Evolutionary conservation across 1,139 yeast species (phyloP).

Genomic region (Protomyces lactucae-debilis): DNA sequence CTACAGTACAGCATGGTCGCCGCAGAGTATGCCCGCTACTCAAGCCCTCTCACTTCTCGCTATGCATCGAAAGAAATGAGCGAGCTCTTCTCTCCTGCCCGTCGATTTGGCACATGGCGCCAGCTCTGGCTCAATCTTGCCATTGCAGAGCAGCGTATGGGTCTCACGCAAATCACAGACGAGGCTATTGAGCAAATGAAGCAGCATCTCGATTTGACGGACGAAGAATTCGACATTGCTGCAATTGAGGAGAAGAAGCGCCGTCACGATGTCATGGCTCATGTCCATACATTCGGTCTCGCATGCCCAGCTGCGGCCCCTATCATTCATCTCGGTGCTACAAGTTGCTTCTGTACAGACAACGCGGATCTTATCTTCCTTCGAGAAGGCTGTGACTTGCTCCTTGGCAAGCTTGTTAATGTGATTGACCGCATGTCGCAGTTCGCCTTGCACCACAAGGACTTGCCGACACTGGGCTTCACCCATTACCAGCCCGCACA

Average conservation of each 20-base stretch:
- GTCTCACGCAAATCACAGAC: constrained; percentile 75
- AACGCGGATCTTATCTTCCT: constrained; percentile 95
- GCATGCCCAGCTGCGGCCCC: constrained; percentile 96
- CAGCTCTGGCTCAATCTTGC: constrained; percentile 94
- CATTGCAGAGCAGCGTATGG: constrained; percentile 88
- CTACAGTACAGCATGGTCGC: constrained; percentile 1
- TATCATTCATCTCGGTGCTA: constrained; percentile 96
- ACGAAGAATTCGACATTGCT: constrained; percentile 85
- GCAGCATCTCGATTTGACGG: constrained; percentile 72
- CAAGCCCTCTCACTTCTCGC: constrained; percentile 92
- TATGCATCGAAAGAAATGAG: constrained; percentile 98
- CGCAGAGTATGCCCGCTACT: constrained; percentile 43
- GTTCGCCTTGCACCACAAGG: constrained; percentile 88
- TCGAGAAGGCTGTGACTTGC: constrained; percentile 88
- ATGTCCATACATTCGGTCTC: constrained; percentile 89
- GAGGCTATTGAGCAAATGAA: constrained; percentile 87
- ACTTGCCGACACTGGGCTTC: constrained; percentile 96
- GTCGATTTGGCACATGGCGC: constrained; percentile 97
- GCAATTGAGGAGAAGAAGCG: constrained; percentile 93
- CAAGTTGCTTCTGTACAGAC: constrained; percentile 96
- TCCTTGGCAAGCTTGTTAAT: constrained; percentile 91
- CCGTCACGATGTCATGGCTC: constrained; percentile 99
- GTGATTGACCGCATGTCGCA: constrained; percentile 84
- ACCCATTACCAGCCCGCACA: constrained; percentile 99
- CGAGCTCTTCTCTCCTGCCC: constrained; percentile 80